Conservation (phyloP, 2,329 filamentous ascomycete species). For the Celoporthe dispersa region DNA sequence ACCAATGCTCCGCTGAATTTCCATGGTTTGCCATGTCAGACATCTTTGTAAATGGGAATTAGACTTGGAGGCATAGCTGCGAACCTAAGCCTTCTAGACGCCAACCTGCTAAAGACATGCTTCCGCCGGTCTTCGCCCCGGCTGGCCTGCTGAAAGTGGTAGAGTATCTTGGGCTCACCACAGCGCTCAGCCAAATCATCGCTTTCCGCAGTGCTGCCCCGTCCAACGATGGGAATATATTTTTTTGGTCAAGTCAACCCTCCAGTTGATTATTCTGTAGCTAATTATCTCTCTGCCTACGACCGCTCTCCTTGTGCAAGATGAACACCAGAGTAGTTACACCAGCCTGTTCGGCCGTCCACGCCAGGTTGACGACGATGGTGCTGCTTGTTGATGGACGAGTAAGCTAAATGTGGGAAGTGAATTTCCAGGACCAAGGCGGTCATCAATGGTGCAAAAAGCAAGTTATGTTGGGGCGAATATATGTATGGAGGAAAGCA, state of each 20-base stretch:
- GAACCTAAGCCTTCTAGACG: background rate
- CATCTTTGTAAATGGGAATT: background rate
- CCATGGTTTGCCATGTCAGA: background rate
- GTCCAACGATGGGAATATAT: background rate
- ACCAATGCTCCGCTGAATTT: background rate
- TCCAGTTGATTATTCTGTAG: background rate
- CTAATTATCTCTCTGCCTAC: background rate
- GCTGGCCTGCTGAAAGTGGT: background rate
- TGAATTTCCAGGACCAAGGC: too few relatives aligned
- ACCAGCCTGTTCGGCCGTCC: background rate
- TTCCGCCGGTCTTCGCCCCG: background rate
- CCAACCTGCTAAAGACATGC: background rate
- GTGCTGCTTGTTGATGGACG: too few relatives aligned
- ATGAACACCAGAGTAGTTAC: background rate
- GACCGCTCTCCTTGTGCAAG: background rate
- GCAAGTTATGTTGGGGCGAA: too few relatives aligned
- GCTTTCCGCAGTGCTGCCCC: background rate
- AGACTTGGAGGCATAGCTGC: background rate
- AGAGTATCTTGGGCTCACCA: background rate
- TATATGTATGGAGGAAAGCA: too few relatives aligned
- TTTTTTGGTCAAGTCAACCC: background rate
- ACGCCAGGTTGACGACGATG: background rate
- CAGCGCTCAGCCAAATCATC: background rate
- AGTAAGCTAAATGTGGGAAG: too few relatives aligned
- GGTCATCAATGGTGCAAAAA: too few relatives aligned